Evolutionary conservation across 1,284 basidiomycete genomes (phyloP), one percentile per base, ranked within the genome.

Genomic region (Tranzscheliella williamsii): DNA sequence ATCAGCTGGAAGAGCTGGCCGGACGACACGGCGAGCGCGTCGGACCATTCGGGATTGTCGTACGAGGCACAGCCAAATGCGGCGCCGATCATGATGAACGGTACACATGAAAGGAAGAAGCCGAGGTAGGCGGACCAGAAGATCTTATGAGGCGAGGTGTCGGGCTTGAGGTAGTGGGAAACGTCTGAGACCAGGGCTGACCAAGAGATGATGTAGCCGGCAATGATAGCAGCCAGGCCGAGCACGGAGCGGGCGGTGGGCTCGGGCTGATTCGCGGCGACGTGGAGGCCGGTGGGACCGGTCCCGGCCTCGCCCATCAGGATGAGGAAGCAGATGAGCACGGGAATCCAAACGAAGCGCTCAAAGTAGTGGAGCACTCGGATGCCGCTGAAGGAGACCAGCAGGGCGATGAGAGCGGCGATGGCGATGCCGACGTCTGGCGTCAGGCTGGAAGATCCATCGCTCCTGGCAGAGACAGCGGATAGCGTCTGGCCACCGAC

Each of bases 351-450:
- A 4, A 87, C 82, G 53, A 84, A 85, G 12, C 84, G 81, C 58
- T 87, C 85, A 67, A 84, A 86, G 45, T 80, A 67, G 66, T 85
- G 84, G n/a, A 92, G 81, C 9, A 90, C 83, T 38, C 81, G 84
- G 73, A 86, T 86, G 0, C 90, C 90, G 72, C 85, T 88, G 75
- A 92, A 91, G 9, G 87, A 89, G 17, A 91, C 79, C 12, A 89
- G 73, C 20, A 96, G 82, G 3, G 89, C 87, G 35, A 94, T 82
- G 23, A 88, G 64, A 0, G 85, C 83, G 21, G 94, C 87, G 37
- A 96, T 85, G 21, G 92, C 87, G 48, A 96, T 96, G 1, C 92
- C 92, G 13, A 94, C 87, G 31, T 75, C 78, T 17, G 80, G 72
- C 1, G 78, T 78, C 8, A 81, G 70, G 24, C 45, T 53, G 3